Evolutionary conservation across 2,329 filamentous ascomycete genomes (phyloP), one percentile per base, ranked within the genome.

Genomic region (Ampelomyces quisqualis): DNA sequence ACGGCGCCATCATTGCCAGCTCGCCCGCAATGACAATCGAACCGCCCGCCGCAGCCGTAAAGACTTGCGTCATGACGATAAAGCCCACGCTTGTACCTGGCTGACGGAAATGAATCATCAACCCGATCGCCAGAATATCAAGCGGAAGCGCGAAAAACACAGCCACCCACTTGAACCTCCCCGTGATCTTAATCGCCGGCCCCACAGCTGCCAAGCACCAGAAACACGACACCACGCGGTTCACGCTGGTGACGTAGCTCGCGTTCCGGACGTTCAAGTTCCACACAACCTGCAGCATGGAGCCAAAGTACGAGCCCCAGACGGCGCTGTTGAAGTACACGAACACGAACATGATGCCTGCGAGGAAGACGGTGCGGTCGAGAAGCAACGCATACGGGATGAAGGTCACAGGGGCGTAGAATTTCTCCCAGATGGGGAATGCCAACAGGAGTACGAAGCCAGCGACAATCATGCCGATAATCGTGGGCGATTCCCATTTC

Each of bases 361-460:
- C 75, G 26, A 77, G 77, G 17, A 78, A 58, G 28, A 79, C 72
- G 1, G 77, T 79, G 17, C 74, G 73, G 45, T 76, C 69, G 40
- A 65, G 70, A 42, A 80, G 68, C 11, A 79, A 56, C 13, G 70
- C 49, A 68, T 68, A 78, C 0, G 73, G 70, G 6, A 75, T 60
- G 53, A 75, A 72, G 5, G 67, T 64, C 4, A 65, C 57, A 0
- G 64, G 65, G 0, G 72, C 71, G 7, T 64, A 42, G 38, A 58
- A 73, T 36, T 58, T 62, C 53, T 76, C 73, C 51, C 62, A 73
- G 3, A 71, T 11, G 17, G 46, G 67, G 45, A 74, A 73, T 18
- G 49, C 58, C 23, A 65, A 45, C 21, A 73, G 53, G 5, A 67
- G 54, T 3, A 67, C 21, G 37, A 60, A 53, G 7, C 70, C 69